Conservation (phyloP, 495 filamentous ascomycete genomes). For the Aspergillus ostianus region DNA sequence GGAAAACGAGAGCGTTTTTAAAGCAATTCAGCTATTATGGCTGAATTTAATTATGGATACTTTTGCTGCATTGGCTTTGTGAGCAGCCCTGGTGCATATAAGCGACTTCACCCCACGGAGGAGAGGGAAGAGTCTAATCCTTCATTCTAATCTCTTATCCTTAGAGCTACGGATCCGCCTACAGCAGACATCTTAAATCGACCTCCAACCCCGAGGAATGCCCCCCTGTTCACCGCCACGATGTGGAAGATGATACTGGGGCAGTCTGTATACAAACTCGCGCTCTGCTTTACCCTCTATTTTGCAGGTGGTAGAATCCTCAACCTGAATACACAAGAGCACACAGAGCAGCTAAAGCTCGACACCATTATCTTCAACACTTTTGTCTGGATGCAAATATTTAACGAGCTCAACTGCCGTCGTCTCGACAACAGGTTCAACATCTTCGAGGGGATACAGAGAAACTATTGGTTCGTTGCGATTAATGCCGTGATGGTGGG, state of each 20-base stretch:
- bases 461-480: slow-evolving; percentile 76
- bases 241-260: slow-evolving; percentile 98
- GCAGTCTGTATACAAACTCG: slow-evolving; percentile 81
- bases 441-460: slow-evolving; percentile 76
- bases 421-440: slow-evolving; percentile 90
- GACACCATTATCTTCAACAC: slow-evolving; percentile 86
- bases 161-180: slow-evolving; percentile 72
- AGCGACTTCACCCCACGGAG: not conserved
- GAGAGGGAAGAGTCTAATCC: slow-evolving; percentile 2
- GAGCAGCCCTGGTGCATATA: not conserved
- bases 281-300: slow-evolving; percentile 73
- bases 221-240: slow-evolving; percentile 72
- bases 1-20: slow-evolving; percentile 69
- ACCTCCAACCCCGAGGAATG: slow-evolving; percentile 71
- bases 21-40: slow-evolving; percentile 88
- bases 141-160: too few species aligned
- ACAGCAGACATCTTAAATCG: slow-evolving; percentile 74
- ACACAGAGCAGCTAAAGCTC: slow-evolving; percentile 47
- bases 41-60: slow-evolving; percentile 96
- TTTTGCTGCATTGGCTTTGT: slow-evolving; percentile 79
- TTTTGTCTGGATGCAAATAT: slow-evolving; percentile 96
- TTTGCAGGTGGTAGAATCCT: slow-evolving; percentile 67
- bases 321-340: slow-evolving; percentile 40
- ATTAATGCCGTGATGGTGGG: slow-evolving; percentile 79
- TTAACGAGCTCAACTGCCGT: slow-evolving; percentile 92